Evolutionary conservation across 495 filamentous ascomycete genomes (phyloP), one percentile per base, ranked within the genome.

Genomic region (Aspergillus baeticus): DNA sequence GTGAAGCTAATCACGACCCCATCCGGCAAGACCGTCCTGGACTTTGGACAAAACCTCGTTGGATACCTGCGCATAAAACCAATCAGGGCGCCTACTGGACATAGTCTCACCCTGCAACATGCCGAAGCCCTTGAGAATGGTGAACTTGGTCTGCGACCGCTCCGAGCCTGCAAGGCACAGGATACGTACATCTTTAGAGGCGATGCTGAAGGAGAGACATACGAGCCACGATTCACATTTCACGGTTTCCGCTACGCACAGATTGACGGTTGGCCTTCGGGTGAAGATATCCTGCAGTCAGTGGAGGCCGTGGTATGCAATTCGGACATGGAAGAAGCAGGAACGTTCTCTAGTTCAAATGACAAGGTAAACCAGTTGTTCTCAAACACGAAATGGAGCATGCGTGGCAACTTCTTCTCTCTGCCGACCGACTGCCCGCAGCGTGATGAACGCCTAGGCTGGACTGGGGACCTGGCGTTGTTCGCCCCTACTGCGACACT

Each of bases 361-460:
- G 15, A 59, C 5, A 62, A 73, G 34, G 61, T 84, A 15, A 84
- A 81, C 42, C 66, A 77, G 50, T 69, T 84, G 0, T 73, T 81
- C 47, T 22, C 66, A 7, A 84, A 84, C 48, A 70, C 79, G 1
- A 60, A 61, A 31, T 82, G 80, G 81, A 73, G 72, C 18, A 80
- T 83, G 77, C 75, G 73, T 15, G 78, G 80, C 0, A 84, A 84
- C 47, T 84, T 84, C 46, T 66, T 84, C 55, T 69, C 66, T 31
- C 64, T 83, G 1, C 80, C 81, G 2, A 83, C 78, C 0, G 81
- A 84, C 54, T 83, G 81, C 53, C 80, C 81, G 0, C 78, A 82
- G 55, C 72, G 81, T 26, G 81, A 84, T 48, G 81, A 84, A 63
- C 73, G 81, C 5, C 59, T 84, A 4, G 81, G 81, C 1, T 84